These are phyloP conservation scores for Conticribra weissflogii DNA, from an alignment of 108 stramenopile species.

Conservation along the genomic window DNA sequence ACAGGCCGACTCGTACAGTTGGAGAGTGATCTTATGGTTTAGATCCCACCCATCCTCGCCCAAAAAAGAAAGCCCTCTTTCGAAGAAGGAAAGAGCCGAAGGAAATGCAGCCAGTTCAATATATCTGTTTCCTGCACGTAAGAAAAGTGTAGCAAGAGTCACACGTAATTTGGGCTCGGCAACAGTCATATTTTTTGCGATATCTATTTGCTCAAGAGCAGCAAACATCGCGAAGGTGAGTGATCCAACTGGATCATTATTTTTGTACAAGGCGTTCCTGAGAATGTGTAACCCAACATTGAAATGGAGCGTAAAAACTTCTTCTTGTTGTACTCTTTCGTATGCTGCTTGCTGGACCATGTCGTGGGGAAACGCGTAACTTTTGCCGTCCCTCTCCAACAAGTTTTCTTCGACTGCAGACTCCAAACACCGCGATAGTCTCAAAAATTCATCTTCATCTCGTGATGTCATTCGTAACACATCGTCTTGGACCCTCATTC, in stretches of 20 bases:
- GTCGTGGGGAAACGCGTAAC: neutral
- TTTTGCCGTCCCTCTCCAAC: neutral
- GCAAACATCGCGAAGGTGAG: neutral
- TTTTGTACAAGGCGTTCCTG: no score
- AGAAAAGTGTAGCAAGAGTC: constrained; percentile 12
- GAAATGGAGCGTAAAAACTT: constrained; percentile 2
- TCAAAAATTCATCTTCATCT: neutral
- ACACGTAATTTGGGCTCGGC: neutral
- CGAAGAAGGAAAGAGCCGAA: constrained; percentile 16
- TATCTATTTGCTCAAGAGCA: constrained; percentile 20
- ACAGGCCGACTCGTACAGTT: constrained; percentile 11
- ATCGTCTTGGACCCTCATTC: neutral
- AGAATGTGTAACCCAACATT: constrained; percentile 11
- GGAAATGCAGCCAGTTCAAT: constrained; percentile 5
- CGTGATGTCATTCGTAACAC: neutral
- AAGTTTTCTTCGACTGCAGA: neutral
- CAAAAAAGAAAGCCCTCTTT: constrained; percentile 16
- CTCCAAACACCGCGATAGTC: neutral
- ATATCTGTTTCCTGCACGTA: constrained; percentile 9
- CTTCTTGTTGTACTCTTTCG: neutral
- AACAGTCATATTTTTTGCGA: constrained; percentile 4
- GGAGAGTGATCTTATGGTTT: constrained; percentile 13
- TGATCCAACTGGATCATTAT: neutral
- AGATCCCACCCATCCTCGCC: constrained; percentile 1
- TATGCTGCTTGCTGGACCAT: neutral